Conservation (phyloP, 2,329 filamentous ascomycete species). For the Bipolaris gigantea region DNA sequence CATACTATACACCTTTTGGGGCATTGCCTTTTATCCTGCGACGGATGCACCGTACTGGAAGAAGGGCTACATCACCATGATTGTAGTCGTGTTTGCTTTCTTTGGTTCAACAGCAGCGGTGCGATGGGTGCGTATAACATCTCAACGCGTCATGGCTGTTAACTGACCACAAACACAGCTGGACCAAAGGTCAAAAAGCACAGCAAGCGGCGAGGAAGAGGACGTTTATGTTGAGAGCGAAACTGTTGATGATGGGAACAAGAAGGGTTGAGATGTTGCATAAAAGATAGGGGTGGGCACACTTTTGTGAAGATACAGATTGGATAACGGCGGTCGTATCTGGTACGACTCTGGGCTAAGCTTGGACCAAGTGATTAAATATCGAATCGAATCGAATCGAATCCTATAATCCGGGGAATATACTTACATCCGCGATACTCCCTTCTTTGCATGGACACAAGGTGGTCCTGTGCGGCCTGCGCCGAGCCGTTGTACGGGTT, state of each 20-base stretch:
- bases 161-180: background rate
- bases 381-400: background rate
- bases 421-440: background rate
- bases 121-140: conserved; percentile 21
- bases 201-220: background rate
- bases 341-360: background rate
- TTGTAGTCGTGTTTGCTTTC: conserved; percentile 35
- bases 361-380: background rate
- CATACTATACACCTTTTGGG: conserved; percentile 52
- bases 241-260: background rate
- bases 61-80: conserved; percentile 45
- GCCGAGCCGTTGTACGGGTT: background rate
- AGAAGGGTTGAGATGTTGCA: background rate
- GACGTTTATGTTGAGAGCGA: background rate
- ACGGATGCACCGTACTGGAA: conserved; percentile 50
- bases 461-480: background rate
- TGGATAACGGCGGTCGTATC: background rate
- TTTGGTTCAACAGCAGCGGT: conserved; percentile 28
- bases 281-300: background rate
- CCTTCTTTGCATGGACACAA: background rate
- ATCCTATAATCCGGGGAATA: background rate
- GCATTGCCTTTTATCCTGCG: conserved; percentile 49
- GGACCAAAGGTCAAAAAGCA: conserved; percentile 3
- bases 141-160: accelerated
- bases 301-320: background rate